A percentile compares a stretch with the other conserved stretches of the same genome.
Conservation (phyloP, 83 land plant species). For the Picea abies region DNA sequence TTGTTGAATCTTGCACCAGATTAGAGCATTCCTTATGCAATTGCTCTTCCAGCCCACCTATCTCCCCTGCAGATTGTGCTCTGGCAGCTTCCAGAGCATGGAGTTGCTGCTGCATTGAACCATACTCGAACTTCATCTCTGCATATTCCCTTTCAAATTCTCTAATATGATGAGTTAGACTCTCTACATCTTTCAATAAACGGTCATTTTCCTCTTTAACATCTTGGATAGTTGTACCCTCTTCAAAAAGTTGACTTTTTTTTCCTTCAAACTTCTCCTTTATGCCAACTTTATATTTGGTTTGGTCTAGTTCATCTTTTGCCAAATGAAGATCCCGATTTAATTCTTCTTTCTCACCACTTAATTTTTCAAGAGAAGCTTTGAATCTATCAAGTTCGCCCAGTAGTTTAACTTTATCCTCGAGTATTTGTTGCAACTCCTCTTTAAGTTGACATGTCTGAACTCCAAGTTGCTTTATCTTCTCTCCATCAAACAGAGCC, state of each 20-base stretch:
- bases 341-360: conserved; percentile 30
- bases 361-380: conserved; percentile 20
- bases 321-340: conserved; percentile 11
- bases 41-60: too few relatives aligned
- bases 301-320: conserved; percentile 23
- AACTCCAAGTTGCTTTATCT: conserved; percentile 1
- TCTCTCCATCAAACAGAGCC: background rate
- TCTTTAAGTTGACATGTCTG: conserved; percentile 6
- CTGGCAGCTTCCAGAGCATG: background rate
- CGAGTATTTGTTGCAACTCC: conserved; percentile 10
- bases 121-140: background rate
- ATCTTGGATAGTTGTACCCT: background rate
- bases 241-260: conserved; percentile 9
- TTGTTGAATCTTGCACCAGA: background rate
- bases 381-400: conserved; percentile 26
- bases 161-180: background rate
- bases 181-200: background rate
- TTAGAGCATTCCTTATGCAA: background rate
- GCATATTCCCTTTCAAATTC: background rate
- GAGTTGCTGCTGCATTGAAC: background rate
- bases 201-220: background rate
- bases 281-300: conserved; percentile 16
- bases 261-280: conserved; percentile 20
- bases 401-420: conserved; percentile 10
- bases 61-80: too few relatives aligned